phyloP scores from a whole-genome alignment of 345 rosid genomes.

The Schrenkiella parvula region DNA sequence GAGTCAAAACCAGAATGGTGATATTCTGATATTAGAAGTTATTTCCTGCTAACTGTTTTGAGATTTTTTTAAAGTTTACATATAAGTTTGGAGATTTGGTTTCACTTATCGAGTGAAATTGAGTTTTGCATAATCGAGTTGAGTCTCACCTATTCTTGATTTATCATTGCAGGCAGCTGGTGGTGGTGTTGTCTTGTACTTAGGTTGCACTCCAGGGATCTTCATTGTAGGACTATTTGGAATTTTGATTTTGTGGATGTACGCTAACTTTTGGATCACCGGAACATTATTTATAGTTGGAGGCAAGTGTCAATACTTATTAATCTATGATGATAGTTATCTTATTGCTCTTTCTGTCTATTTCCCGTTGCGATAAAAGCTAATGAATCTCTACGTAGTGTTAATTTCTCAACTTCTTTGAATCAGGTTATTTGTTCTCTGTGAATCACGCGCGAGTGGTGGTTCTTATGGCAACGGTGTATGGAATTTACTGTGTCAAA shows the following conservation, averaged over 20 bases:
- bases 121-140: not conserved
- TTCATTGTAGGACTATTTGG: slow-evolving; percentile 85
- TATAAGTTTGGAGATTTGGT: not conserved
- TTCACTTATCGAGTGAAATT: not conserved
- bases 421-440: slow-evolving; percentile 89
- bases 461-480: slow-evolving; percentile 64
- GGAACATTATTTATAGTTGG: slow-evolving; percentile 89
- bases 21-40: not conserved
- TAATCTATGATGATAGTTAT: not conserved
- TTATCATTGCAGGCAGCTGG: slow-evolving; percentile 75
- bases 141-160: not conserved
- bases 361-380: not conserved
- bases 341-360: not conserved
- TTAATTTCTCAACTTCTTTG: slow-evolving; percentile 19
- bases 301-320: slow-evolving; percentile 50
- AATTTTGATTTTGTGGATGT: slow-evolving; percentile 91
- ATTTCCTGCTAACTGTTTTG: not conserved
- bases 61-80: not conserved
- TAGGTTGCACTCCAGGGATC: slow-evolving; percentile 97
- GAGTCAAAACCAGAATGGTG: not conserved
- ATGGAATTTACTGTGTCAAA: slow-evolving; percentile 77
- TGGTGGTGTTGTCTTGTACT: slow-evolving; percentile 66
- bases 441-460: slow-evolving; percentile 85
- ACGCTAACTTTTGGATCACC: slow-evolving; percentile 96
- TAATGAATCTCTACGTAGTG: not conserved